phyloP scores from a whole-genome alignment of 73 alveolate genomes.

The Paramecium sonneborni region DNA sequence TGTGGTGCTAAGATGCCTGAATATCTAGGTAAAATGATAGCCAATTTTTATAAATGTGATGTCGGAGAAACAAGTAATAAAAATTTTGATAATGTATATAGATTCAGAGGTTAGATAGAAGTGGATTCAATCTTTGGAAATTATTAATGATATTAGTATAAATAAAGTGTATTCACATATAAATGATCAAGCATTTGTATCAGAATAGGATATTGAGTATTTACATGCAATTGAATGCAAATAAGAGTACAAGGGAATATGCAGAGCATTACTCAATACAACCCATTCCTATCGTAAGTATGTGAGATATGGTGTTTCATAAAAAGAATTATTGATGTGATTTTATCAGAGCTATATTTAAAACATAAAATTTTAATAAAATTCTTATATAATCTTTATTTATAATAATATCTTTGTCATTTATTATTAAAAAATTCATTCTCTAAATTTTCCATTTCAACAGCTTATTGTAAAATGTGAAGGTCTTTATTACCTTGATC shows the following conservation, averaged over 20 bases:
- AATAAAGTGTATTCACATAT: neutral
- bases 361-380: neutral
- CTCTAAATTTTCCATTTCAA: conserved; percentile 41
- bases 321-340: neutral
- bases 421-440: neutral
- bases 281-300: neutral
- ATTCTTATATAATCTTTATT: neutral
- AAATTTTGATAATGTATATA: neutral
- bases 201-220: neutral
- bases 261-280: neutral
- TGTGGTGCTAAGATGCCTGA: neutral
- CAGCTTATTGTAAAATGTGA: conserved; percentile 19
- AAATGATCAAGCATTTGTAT: neutral
- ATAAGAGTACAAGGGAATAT: neutral
- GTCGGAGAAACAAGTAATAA: neutral
- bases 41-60: neutral
- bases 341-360: neutral
- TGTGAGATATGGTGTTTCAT: neutral
- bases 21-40: neutral
- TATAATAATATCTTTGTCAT: neutral
- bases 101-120: neutral
- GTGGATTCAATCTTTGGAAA: neutral
- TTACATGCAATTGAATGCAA: neutral
- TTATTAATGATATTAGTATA: neutral
- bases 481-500: neutral